Base-by-base conservation (phyloP, 495 filamentous ascomycete species). In the Penicillium turbatum region DNA sequence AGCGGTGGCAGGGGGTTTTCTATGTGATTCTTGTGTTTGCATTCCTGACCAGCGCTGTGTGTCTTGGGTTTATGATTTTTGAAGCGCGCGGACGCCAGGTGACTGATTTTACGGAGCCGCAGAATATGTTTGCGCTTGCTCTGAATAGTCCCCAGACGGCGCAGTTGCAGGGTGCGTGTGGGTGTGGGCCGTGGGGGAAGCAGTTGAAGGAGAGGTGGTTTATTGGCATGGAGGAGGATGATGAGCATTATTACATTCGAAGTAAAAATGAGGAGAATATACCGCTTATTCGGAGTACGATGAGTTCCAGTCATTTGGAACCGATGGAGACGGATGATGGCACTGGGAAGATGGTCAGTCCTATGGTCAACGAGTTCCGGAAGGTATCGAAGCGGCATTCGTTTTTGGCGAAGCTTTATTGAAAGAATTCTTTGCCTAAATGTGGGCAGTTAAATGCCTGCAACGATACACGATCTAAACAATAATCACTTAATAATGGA, bases 21-120 rank as follows among this genome's bases (percentile, higher is more conserved):
- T 82, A 85, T 56, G 37, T 80, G n/a, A 71, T 88, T 7, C 75
- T 90, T 0, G 36, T 77, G 6, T 60, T 81, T 35, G 79, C 82
- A 4, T 87, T 88, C 66, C 49, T 80, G 45, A 80, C 83, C 41
- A 88, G 86, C 62, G 59, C 80, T 35, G 68, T 82, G 27, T 82
- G 82, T 45, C 69, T 90, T n/a, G 55, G 70, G 5, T 86, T 84
- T 63, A 70, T 85, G 56, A 40, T 80, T 46, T 57, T 73, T 32
- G 67, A 74, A 21, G 62, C 77, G 17, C 66, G 72, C 48, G 71
- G 74, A 1, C 77, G 79, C 15, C 82, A 86, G 37, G 72, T 89
- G 13, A 86, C 82, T 10, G 88, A 90, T 64, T 90, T 86, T 68
- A 87, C 84, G 12, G 87, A 92, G 54, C 86, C 86, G 1, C 78